phyloP scores from a whole-genome alignment of 305 asterid species.

The Fraxinus sp. region DNA sequence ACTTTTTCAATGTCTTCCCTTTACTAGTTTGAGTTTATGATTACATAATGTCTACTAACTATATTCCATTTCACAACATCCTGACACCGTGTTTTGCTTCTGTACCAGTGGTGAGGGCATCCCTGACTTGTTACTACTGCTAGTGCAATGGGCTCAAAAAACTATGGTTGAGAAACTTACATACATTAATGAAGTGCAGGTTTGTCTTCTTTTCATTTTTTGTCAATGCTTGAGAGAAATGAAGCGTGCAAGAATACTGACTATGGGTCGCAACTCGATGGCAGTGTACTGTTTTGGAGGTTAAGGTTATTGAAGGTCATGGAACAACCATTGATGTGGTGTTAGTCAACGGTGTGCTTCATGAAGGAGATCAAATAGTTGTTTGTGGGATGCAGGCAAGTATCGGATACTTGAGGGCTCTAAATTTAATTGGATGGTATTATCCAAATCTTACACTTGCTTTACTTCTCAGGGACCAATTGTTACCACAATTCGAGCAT shows the following conservation, averaged over 20 bases:
- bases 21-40: slow-evolving; percentile 20
- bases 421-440: slow-evolving; percentile 1
- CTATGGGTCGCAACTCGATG: slow-evolving; percentile 17
- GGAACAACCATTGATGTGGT: slow-evolving; percentile 97
- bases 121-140: slow-evolving; percentile 75
- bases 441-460: slow-evolving; percentile 16
- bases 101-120: slow-evolving; percentile 86
- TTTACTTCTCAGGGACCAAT: slow-evolving; percentile 67
- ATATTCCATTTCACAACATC: not conserved
- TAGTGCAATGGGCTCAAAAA: slow-evolving; percentile 92
- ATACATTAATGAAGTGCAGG: slow-evolving; percentile 77
- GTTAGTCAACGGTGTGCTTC: slow-evolving; percentile 92
- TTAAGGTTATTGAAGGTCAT: slow-evolving; percentile 93
- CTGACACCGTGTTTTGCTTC: slow-evolving; percentile 23
- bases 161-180: slow-evolving; percentile 86
- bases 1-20: slow-evolving; percentile 12
- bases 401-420: slow-evolving; percentile 9
- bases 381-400: slow-evolving; percentile 95
- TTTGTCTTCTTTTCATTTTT: slow-evolving; percentile 34
- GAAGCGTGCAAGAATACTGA: slow-evolving; percentile 7
- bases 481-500: slow-evolving; percentile 80
- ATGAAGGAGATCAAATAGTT: slow-evolving; percentile 95
- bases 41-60: not conserved
- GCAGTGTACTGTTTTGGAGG: slow-evolving; percentile 99
- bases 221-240: slow-evolving; percentile 21